These are phyloP conservation scores for Firmiana major DNA, from an alignment of 345 rosid species.

Conservation along the genomic window DNA sequence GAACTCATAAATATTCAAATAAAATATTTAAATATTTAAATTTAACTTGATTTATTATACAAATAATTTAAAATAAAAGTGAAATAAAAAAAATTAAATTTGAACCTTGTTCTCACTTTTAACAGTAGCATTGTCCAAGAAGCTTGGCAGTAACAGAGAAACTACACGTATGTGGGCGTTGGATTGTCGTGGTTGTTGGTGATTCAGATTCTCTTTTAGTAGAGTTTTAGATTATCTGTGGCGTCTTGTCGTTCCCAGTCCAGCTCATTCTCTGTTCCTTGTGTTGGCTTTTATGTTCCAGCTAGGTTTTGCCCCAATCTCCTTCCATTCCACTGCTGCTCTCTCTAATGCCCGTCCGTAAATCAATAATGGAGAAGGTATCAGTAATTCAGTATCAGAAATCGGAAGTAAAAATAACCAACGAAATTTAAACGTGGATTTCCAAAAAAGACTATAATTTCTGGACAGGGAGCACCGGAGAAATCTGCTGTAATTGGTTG, in stretches of 20 bases:
- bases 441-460: neutral
- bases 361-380: conserved; percentile 2
- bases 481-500: neutral
- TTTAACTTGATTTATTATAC: no score
- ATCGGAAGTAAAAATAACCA: neutral
- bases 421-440: neutral
- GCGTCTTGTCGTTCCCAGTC: neutral
- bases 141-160: neutral
- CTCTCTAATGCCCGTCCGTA: neutral
- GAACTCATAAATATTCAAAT: no score
- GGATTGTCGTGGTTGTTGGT: neutral
- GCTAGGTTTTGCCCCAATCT: conserved; percentile 1
- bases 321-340: neutral
- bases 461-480: neutral
- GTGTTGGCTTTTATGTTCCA: neutral
- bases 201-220: neutral
- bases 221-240: neutral
- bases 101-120: no score
- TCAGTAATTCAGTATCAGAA: neutral
- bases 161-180: neutral
- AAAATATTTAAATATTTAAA: no score
- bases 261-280: neutral
- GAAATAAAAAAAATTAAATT: no score
- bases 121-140: neutral
- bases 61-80: no score